These are phyloP conservation scores for Phytophthora sp. DNA, from an alignment of 352 stramenopile genomes.

Conservation along the genomic window DNA sequence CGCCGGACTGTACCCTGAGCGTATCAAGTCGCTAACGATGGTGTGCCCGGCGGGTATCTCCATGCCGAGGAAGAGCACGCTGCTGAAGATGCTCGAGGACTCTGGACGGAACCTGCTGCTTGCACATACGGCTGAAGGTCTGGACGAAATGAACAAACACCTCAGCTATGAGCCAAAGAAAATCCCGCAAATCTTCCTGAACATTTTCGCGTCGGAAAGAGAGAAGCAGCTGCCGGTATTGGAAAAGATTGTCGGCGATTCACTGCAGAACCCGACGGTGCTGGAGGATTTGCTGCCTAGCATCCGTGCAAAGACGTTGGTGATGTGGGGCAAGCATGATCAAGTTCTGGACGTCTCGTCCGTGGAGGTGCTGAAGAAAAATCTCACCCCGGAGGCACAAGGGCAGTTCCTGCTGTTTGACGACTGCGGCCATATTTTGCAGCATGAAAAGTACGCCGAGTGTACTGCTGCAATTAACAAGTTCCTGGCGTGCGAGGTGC, in stretches of 20 bases:
- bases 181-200: conserved; percentile 46
- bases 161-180: conserved; percentile 42
- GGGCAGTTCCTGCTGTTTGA: conserved; percentile 58
- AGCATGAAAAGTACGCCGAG: conserved; percentile 68
- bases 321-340: conserved; percentile 81
- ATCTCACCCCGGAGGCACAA: conserved; percentile 43
- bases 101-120: conserved; percentile 71
- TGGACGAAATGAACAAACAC: conserved; percentile 61
- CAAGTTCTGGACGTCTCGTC: conserved; percentile 74
- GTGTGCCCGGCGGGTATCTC: conserved; percentile 75
- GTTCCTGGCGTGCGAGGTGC: conserved; percentile 44
- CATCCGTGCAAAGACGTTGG: conserved; percentile 61
- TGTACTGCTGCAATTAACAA: conserved; percentile 69
- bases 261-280: conserved; percentile 56
- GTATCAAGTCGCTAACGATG: conserved; percentile 69
- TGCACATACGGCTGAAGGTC: conserved; percentile 59
- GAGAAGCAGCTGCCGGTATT: conserved; percentile 62
- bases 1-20: conserved; percentile 61
- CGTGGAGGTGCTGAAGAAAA: conserved; percentile 62
- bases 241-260: conserved; percentile 67
- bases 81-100: conserved; percentile 64
- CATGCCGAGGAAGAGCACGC: conserved; percentile 68
- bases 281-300: conserved; percentile 65
- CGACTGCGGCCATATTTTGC: conserved; percentile 71
- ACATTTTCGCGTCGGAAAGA: conserved; percentile 46